phyloP scores from a whole-genome alignment of 75 land plant species.

The Chamaecyparis obtusa region DNA sequence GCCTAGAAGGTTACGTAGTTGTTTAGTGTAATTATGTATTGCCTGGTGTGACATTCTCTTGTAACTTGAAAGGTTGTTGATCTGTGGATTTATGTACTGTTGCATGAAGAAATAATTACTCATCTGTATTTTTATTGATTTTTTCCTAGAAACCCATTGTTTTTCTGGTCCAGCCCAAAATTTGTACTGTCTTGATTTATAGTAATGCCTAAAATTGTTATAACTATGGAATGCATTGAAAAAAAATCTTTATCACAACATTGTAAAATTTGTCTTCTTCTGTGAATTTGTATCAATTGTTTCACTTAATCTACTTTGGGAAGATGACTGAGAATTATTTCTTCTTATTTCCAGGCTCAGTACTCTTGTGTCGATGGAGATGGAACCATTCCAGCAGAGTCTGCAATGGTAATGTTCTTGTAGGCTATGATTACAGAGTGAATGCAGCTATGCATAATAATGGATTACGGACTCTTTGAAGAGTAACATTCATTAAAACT shows the following conservation, averaged over 20 bases:
- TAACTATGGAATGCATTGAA: not conserved
- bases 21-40: no score
- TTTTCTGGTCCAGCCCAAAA: not conserved
- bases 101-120: not conserved
- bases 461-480: not conserved
- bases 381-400: conserved; percentile 86
- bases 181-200: not conserved
- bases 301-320: not conserved
- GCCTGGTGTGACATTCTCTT: no score
- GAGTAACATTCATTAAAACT: not conserved
- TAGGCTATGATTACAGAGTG: not conserved
- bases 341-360: conserved; percentile 51
- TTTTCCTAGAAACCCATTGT: not conserved
- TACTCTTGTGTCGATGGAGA: conserved; percentile 90
- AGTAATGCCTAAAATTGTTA: not conserved
- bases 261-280: not conserved
- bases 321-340: not conserved
- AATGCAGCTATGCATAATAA: not conserved
- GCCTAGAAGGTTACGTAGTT: no score
- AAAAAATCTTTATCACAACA: not conserved
- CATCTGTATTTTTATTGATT: not conserved
- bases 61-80: not conserved
- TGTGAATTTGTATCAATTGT: not conserved
- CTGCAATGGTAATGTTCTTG: conserved; percentile 55
- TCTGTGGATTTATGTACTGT: not conserved